A percentile compares a stretch with the other conserved stretches of the same genome.
phyloP scores from a whole-genome alignment of 306 rosid species.

The Quercus aquifolioides region DNA sequence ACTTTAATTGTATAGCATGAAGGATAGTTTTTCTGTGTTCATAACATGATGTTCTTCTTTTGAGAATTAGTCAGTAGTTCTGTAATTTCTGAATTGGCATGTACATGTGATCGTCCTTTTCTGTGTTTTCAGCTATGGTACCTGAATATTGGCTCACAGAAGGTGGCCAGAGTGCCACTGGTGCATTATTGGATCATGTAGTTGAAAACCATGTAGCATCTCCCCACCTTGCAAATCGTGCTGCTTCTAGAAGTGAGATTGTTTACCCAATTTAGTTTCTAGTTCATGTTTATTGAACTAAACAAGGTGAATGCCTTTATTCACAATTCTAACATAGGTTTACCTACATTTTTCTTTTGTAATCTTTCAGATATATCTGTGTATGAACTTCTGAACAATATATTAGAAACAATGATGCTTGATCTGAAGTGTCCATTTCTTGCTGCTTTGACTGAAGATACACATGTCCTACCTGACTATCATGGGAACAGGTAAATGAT shows the following conservation, averaged over 20 bases:
- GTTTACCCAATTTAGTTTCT: slow-evolving; percentile 13
- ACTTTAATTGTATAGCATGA: slow-evolving; percentile 11
- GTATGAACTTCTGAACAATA: slow-evolving; percentile 80
- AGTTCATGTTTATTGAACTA: neutral
- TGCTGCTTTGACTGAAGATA: slow-evolving; percentile 81
- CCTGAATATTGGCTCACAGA: slow-evolving; percentile 97
- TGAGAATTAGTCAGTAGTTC: neutral
- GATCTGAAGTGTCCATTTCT: slow-evolving; percentile 63
- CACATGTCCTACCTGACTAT: slow-evolving; percentile 88
- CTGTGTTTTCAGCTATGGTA: slow-evolving; percentile 71
- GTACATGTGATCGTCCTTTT: slow-evolving; percentile 2
- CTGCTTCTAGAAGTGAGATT: slow-evolving; percentile 75
- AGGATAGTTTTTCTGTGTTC: neutral
- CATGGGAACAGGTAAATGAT: slow-evolving; percentile 88
- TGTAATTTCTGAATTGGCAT: slow-evolving; percentile 21
- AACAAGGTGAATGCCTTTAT: neutral
- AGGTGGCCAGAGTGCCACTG: slow-evolving; percentile 99
- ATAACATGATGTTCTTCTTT: neutral
- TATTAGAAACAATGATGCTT: slow-evolving; percentile 54
- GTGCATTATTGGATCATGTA: slow-evolving; percentile 90
- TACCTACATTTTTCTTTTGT: slow-evolving; percentile 13
- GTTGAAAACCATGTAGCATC: slow-evolving; percentile 81
- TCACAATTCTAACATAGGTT: slow-evolving; percentile 2
- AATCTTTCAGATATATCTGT: slow-evolving; percentile 58
- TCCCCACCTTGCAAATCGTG: slow-evolving; percentile 69